Evolutionary conservation across 306 rosid genomes (phyloP), one percentile per base, ranked within the genome.

Genomic region (Pueraria montana): DNA sequence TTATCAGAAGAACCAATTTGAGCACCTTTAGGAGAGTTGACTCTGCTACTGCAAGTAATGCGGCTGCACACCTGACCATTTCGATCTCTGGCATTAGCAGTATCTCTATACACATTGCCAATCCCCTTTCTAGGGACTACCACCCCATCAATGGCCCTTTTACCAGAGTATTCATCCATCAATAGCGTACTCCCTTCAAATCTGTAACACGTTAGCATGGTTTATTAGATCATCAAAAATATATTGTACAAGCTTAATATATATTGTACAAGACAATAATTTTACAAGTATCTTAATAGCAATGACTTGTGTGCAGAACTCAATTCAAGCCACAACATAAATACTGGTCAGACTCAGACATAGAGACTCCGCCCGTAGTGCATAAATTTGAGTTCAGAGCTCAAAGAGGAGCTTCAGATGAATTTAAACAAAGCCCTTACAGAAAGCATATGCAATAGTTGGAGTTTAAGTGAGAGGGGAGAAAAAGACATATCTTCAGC

Each of bases 81-180:
- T 76, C 86, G 85, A 76, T 96, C 96, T 78, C 89, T 86, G 30
- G 84, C 82, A 76, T 87, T 94, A 18, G 89, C 89, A 58, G 89
- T 76, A 77, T 96, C 97, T 88, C 96, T 91, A 56, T 94, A 88
- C 73, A 81, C 89, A 63, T 74, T 88, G 72, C 91, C 84, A 82
- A 88, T 80, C 40, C 95, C 95, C 86, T 89, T 92, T 83, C 86
- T 91, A 85, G 97, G 87, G 83, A 89, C 87, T 83, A 88, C 85
- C 69, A 91, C 81, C 78, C 92, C 89, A 50, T 88, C 82, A 42
- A 18, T 80, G 68, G 92, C 87, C 88, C 94, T 89, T 91, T 92
- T 96, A 79, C 98, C 89, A 23, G 96, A 89, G 87, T 82, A 93
- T 56, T 86, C 97, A 86, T 92, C 98, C 99, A 96, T 94, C 90